Base-by-base conservation (phyloP, 345 rosid genomes). In the Mallotus nudiflorus region DNA sequence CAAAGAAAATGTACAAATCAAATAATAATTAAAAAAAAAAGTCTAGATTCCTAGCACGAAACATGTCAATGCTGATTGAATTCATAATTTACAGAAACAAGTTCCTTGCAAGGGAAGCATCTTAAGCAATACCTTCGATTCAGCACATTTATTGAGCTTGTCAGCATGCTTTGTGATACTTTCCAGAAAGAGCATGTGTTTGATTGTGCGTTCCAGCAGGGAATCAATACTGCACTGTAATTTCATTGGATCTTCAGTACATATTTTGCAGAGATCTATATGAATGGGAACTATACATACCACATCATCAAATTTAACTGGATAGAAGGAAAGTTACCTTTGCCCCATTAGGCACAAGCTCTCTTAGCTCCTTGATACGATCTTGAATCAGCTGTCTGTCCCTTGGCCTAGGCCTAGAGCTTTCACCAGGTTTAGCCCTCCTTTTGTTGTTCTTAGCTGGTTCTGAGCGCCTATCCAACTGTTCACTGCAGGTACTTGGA, bases 371-470 rank as follows among this genome's bases (percentile, higher is more conserved):
- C 85, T 95, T 95, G 44, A 95, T 86, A 55, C 97, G 88, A 85
- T 95, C 99, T 69, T 95, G 99, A 80, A 95, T 95, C 73, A 91
- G 83, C 76, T 95, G 99, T 59, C 99, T 87, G 76, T 95, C 99
- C 82, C 97, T 90, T 66, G 99, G 99, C 57, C 99, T 85, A 65
- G 99, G 96, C 80, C 96, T 87, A 74, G 80, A 82, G 73, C 79
- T 91, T 84, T 95, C 99, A 74, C 92, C 96, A 56, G 93, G 90
- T 79, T 83, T 92, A 58, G 92, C 85, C 82, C 91, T 89, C 85
- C 82, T 91, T 77, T 81, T 91, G 71, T 73, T 81, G 83, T 79
- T 87, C 90, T 86, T 88, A 20, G 79, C 76, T 50, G 89, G 85
- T 76, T 85, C 96, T 50, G 80, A 66, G 53, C 82, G 81, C 77